Conservation (phyloP, 306 rosid genomes). For the Trifolium subterraneum region DNA sequence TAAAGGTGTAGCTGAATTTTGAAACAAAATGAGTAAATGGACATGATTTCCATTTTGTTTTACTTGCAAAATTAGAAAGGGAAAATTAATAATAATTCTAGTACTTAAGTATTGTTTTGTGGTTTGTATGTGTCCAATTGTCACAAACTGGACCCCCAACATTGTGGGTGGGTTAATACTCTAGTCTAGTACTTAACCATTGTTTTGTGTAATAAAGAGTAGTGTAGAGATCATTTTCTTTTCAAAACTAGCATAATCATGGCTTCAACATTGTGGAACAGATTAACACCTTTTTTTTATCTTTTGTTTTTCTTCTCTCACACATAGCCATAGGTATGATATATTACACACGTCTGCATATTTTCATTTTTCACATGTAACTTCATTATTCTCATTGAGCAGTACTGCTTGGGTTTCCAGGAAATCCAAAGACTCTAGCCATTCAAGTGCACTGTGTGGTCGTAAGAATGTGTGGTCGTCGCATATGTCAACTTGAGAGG, state of each 20-base stretch:
- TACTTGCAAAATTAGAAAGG: slow-evolving; percentile 29
- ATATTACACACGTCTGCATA: no score
- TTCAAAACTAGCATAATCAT: no score
- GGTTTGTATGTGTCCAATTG: slow-evolving; percentile 39
- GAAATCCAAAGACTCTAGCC: slow-evolving; percentile 30
- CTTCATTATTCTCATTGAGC: no score
- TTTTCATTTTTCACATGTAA: no score
- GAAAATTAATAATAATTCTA: background rate
- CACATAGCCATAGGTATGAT: no score
- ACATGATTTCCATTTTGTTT: slow-evolving; percentile 34
- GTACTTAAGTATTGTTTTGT: background rate
- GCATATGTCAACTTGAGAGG: slow-evolving; percentile 10
- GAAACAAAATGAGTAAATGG: slow-evolving; percentile 24
- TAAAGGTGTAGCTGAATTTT: background rate
- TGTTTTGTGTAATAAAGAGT: no score
- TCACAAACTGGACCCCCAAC: background rate
- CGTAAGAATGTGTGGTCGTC: background rate
- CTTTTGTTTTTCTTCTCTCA: no score
- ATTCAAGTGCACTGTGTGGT: slow-evolving; percentile 22
- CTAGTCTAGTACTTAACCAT: no score
- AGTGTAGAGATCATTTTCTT: no score
- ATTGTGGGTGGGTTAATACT: background rate
- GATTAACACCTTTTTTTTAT: no score
- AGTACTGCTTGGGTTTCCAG: slow-evolving; percentile 33
- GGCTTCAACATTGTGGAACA: no score